phyloP scores from a whole-genome alignment of 2,329 filamentous ascomycete species.

The Fusarium nygamai region DNA sequence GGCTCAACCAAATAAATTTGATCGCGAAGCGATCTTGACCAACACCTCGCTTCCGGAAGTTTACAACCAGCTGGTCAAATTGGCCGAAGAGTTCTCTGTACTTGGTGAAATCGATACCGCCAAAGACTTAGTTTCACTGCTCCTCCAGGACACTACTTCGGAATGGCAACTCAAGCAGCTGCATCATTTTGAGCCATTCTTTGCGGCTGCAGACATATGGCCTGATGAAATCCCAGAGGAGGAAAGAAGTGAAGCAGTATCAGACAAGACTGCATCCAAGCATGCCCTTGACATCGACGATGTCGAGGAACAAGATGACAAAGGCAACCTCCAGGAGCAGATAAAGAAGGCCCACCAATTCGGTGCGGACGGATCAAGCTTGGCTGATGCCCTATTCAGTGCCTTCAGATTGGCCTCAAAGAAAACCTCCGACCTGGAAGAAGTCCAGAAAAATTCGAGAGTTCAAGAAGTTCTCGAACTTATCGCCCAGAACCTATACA shows the following conservation, averaged over 20 bases:
- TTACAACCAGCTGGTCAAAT: constrained; percentile 6
- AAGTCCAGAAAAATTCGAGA: constrained; percentile 1
- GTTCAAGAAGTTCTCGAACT: constrained; percentile 19
- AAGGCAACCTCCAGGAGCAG: not conserved
- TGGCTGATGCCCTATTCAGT: constrained; percentile 8
- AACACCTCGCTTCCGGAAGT: constrained; percentile 8
- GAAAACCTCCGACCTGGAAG: constrained; percentile 2
- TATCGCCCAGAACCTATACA: constrained; percentile 5
- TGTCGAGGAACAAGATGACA: not conserved
- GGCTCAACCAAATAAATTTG: constrained; percentile 11
- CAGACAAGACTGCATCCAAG: not conserved
- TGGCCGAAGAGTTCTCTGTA: constrained; percentile 34
- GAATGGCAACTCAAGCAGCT: constrained; percentile 25
- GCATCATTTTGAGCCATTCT: constrained; percentile 16
- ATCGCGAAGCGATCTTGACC: constrained; percentile 8
- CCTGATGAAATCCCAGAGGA: constrained; percentile 21
- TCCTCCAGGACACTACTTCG: constrained; percentile 28
- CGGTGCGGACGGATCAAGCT: not conserved
- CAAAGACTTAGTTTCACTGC: constrained; percentile 22
- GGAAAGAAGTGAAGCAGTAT: not conserved
- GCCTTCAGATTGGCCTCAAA: constrained; percentile 14
- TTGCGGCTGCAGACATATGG: constrained; percentile 25
- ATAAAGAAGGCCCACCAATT: not conserved
- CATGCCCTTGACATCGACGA: not conserved
- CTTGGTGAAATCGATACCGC: constrained; percentile 24